phyloP scores from a whole-genome alignment of 306 rosid species.

The Senna tora region DNA sequence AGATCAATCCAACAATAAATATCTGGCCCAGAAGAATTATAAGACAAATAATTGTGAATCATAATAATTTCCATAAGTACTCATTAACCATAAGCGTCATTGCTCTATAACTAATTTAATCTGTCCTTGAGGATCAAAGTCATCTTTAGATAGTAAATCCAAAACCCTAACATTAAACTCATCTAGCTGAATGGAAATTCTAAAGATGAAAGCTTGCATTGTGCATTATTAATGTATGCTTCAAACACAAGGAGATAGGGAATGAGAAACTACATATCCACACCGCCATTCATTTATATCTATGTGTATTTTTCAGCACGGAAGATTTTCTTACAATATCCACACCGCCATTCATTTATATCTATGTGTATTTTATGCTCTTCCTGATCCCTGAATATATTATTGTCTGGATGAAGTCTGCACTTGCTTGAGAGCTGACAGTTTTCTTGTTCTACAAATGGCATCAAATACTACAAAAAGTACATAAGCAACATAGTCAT shows the following conservation, averaged over 20 bases:
- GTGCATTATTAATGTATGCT: slow-evolving; percentile 30
- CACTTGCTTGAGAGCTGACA: slow-evolving; percentile 69
- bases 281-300: too few relatives aligned
- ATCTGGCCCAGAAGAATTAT: slow-evolving; percentile 13
- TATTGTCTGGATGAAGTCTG: slow-evolving; percentile 78
- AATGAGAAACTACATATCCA: slow-evolving; percentile 49
- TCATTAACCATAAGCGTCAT: not conserved
- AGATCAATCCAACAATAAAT: slow-evolving; percentile 19
- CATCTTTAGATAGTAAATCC: not conserved
- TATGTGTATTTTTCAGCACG: slow-evolving; percentile 85
- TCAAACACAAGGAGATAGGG: slow-evolving; percentile 39
- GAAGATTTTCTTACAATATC: slow-evolving; percentile 93
- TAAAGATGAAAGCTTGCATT: slow-evolving; percentile 25
- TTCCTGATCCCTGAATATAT: slow-evolving; percentile 90
- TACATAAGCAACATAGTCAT: slow-evolving; percentile 31
- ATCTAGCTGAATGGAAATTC: not conserved
- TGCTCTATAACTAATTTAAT: not conserved
- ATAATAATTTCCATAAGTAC: not conserved
- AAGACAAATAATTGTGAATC: slow-evolving; percentile 5
- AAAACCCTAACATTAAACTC: not conserved
- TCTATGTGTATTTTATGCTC: slow-evolving; percentile 78
- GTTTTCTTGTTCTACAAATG: slow-evolving; percentile 75
- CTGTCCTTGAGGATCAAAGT: too few relatives aligned
- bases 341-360: slow-evolving; percentile 85
- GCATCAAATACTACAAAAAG: slow-evolving; percentile 75